Base-by-base conservation (phyloP, 495 filamentous ascomycete genomes). In the Neurospora sp. region DNA sequence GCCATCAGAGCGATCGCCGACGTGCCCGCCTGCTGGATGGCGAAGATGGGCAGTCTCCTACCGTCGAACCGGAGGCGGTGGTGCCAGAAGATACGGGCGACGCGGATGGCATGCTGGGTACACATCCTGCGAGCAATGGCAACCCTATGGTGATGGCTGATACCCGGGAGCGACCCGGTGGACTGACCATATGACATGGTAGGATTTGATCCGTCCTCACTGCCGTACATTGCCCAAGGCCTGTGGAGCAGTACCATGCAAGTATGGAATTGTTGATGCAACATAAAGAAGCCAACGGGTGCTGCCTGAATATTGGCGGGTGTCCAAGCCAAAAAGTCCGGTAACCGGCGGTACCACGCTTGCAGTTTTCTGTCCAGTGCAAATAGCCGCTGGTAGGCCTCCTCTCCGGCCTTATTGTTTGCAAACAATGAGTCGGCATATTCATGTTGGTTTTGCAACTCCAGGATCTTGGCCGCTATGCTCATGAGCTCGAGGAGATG, bases 241-340 rank as follows among this genome's bases (percentile, higher is more conserved):
- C 86, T 77, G 72, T 87, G 85, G 9, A 88, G 81, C 1, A 88
- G 77, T 38, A 87, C 86, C 69, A 85, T 79, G 73, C 80, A 82
- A 20, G 81, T 79, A 71, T 89, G 83, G 73, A 87, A 88, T 75
- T 88, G 85, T 75, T 86, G 82, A 73, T 88, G 86, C 0, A 88
- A 79, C 7, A 88, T 75, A 75, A 88, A 88, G 76, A 85, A 87
- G 18, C 85, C 84, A 70, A 82, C 78, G 1, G 84, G 86, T 0
- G 86, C 86, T 2, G 80, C 77, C 70, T 84, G 81, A 74, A 85
- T 84, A 76, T 87, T 88, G 37, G 77, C 77, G 4, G 83, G 83
- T 41, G 79, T 84, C 85, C 86, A 88, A 6, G 79, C 74, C 41
- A 88, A 73, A 42, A 81, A 77, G 16, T 82, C 82, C 42, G 86